Evolutionary conservation across 441 rosid species (phyloP).

Genomic region (Populus trichocarpa): DNA sequence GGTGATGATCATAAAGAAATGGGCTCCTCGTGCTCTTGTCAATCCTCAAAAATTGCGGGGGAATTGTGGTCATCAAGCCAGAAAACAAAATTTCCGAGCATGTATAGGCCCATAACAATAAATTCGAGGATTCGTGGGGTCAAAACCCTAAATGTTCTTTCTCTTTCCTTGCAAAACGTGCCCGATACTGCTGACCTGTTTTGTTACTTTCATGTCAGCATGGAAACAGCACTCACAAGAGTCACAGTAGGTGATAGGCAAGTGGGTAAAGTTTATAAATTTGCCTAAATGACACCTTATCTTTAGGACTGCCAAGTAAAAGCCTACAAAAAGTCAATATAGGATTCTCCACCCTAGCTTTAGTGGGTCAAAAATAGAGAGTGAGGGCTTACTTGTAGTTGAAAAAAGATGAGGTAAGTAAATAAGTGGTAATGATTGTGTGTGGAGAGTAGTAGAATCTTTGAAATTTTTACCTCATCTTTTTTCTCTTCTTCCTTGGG

Average conservation of each 20-base stretch:
- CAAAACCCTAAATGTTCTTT: conserved; percentile 10
- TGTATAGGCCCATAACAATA: background rate
- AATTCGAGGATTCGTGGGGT: conserved; percentile 30
- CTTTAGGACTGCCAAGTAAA: background rate
- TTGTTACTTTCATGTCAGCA: conserved; percentile 53
- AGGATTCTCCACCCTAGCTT: background rate
- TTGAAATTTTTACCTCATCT: conserved; percentile 39
- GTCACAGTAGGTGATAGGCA: conserved; percentile 4
- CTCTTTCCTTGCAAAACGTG: conserved; percentile 30
- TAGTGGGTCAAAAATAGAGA: background rate
- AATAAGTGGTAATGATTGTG: background rate
- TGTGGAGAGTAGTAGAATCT: background rate
- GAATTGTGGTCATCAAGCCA: background rate
- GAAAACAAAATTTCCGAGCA: background rate
- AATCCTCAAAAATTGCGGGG: background rate
- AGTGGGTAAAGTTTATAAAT: background rate
- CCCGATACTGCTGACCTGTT: conserved; percentile 30
- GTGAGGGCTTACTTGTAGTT: background rate
- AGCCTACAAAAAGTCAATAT: background rate
- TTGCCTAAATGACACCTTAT: background rate
- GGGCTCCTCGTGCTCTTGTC: background rate
- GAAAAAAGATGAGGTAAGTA: background rate
- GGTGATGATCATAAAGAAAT: background rate
- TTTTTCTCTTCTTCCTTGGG: conserved; percentile 49
- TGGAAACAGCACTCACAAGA: conserved; percentile 21